Base-by-base conservation (phyloP, 768 basidiomycete genomes). In the Trametes coccinea region DNA sequence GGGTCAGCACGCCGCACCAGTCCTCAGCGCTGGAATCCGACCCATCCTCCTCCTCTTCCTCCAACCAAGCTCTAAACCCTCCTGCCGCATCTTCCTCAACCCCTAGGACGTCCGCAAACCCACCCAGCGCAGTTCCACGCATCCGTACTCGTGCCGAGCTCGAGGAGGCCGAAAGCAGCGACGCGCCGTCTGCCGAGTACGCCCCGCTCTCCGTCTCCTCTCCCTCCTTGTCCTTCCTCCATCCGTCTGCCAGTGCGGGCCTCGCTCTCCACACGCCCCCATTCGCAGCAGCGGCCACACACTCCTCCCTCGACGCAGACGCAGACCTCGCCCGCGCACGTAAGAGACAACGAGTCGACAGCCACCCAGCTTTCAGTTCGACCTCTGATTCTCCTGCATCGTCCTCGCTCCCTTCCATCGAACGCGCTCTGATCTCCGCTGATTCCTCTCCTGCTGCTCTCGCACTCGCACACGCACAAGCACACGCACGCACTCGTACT, bases 81-180 rank as follows among this genome's bases (percentile, higher is more conserved):
- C 57, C 49, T 45, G 29, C 46, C 29, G 53, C 11, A 29, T 44
- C 62, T 44, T 58, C 65, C 5, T 48, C 61, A 22, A 53, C 62
- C 16, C 33, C 48, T 22, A 55, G 51, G 30, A 56, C 56, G 39
- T 52, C 57, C 39, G 48, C 57, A 39, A 45, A 41, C 46, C 45
- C 33, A 16, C 46, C 48, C 46, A 67, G 66, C 61, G 77, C 87
- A 70, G 78, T 90, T 67, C 89, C 89, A 65, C 77, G 85, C 66
- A 86, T 84, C 63, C 86, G 88, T 73, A 75, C 82, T 49, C 77
- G 85, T 76, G 78, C 82, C 65, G 82, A 85, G 71, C 80, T 84
- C 73, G 87, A 88, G 76, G 81, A 82, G 64, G 68, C 62, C 66
- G 70, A 69, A 61, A 61, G 66, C 66, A 61, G 66, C 66, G 69